A percentile compares a stretch with the other conserved stretches of the same genome.
phyloP scores from a whole-genome alignment of 805 yeast genomes.

The Metschnikowia borealis region DNA sequence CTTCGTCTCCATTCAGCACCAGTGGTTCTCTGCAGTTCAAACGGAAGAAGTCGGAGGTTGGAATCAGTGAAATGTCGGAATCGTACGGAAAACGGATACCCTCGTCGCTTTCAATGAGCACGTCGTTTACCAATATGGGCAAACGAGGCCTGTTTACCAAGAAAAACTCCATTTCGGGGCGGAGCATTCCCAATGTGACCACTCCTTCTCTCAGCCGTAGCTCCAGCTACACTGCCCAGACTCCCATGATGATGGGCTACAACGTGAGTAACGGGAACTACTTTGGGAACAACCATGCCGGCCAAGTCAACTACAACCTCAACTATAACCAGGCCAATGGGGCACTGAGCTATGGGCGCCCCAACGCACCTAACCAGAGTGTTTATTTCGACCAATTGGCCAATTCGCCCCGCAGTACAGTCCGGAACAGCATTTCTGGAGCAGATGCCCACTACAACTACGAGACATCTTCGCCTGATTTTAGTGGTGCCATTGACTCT shows the following conservation, averaged over 20 bases:
- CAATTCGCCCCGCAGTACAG: constrained; percentile 3
- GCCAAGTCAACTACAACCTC: background rate
- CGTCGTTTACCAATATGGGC: constrained; percentile 8
- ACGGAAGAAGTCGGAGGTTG: constrained; percentile 39
- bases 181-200: background rate
- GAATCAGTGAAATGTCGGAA: constrained; percentile 20
- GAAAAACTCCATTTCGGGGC: constrained; percentile 8
- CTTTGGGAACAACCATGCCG: background rate
- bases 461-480: constrained; percentile 14
- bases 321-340: background rate
- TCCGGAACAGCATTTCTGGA: constrained; percentile 7
- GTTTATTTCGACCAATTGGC: constrained; percentile 9
- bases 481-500: constrained; percentile 4
- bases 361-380: background rate
- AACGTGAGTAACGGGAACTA: background rate
- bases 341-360: background rate
- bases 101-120: constrained; percentile 15
- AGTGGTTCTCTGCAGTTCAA: constrained; percentile 32
- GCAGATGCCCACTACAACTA: constrained; percentile 9
- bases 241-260: background rate
- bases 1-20: constrained; percentile 18
- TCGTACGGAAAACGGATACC: constrained; percentile 21
- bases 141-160: constrained; percentile 15
- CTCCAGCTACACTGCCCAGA: constrained; percentile 5
- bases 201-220: constrained; percentile 2